Percentiles rank a stretch among this genome's conserved stretches.
phyloP scores from a whole-genome alignment of 768 basidiomycete species.

The Rhodotorula paludigena region DNA sequence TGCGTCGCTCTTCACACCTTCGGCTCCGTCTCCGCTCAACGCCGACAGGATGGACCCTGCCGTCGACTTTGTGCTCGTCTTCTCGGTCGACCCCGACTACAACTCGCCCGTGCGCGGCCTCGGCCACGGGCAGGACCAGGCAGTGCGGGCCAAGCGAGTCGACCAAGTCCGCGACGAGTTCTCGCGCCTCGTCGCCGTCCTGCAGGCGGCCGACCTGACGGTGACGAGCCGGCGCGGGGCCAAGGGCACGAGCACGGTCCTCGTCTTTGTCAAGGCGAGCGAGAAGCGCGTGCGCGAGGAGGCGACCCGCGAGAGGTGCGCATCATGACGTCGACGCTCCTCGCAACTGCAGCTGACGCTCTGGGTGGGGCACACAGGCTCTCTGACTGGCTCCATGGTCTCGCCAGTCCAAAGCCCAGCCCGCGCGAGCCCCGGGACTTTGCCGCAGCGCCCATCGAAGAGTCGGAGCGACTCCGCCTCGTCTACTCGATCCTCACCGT shows the following conservation, averaged over 20 bases:
- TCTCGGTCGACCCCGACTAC: constrained; percentile 9
- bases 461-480: constrained; percentile 76
- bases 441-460: constrained; percentile 52
- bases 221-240: constrained; percentile 67
- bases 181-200: constrained; percentile 57
- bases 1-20: too few relatives aligned
- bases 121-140: neutral
- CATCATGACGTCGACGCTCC: constrained; percentile 15
- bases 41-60: constrained; percentile 7
- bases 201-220: constrained; percentile 61
- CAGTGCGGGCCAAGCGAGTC: constrained; percentile 52
- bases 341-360: too few relatives aligned
- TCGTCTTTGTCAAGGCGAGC: constrained; percentile 71
- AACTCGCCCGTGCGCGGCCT: constrained; percentile 20
- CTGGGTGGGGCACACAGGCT: constrained; percentile 48
- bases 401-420: constrained; percentile 51
- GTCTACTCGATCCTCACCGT: constrained; percentile 64
- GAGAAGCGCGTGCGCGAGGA: constrained; percentile 60
- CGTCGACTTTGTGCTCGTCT: constrained; percentile 33
- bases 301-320: constrained; percentile 69
- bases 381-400: constrained; percentile 69
- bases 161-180: constrained; percentile 68
- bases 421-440: constrained; percentile 52
- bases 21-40: neutral
- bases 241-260: constrained; percentile 63